Evolutionary conservation across 371 early-diverging fungal species (phyloP).

Genomic region (Mycotypha africana): DNA sequence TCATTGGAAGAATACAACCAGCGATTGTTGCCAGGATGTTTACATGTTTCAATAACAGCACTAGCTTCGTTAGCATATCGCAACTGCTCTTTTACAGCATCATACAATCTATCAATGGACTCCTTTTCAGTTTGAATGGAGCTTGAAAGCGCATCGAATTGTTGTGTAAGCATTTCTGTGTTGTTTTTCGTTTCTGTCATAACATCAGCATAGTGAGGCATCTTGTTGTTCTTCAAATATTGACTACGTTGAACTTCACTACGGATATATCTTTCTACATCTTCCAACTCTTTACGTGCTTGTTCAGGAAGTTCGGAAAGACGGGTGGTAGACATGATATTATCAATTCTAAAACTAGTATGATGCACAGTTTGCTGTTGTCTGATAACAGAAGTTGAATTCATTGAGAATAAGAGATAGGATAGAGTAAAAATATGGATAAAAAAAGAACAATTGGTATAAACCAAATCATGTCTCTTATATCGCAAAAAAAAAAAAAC

Average conservation of each 20-base stretch:
- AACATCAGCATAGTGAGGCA: slow-evolving; percentile 22
- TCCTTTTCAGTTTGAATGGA: slow-evolving; percentile 24
- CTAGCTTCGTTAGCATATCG: slow-evolving; percentile 35
- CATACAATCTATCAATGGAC: slow-evolving; percentile 22
- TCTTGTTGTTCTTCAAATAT: slow-evolving; percentile 27
- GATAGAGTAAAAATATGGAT: not conserved
- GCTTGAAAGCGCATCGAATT: slow-evolving; percentile 31
- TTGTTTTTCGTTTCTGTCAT: slow-evolving; percentile 21
- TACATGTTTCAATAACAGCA: slow-evolving; percentile 33
- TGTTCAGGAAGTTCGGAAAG: slow-evolving; percentile 40
- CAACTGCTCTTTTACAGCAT: slow-evolving; percentile 24
- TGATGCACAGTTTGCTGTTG: slow-evolving; percentile 29
- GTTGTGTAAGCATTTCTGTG: slow-evolving; percentile 25
- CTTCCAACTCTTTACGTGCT: slow-evolving; percentile 39
- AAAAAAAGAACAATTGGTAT: not conserved
- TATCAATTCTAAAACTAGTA: slow-evolving; percentile 41
- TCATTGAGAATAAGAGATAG: too few relatives aligned
- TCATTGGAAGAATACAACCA: slow-evolving; percentile 39
- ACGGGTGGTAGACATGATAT: slow-evolving; percentile 29
- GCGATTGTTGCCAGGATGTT: slow-evolving; percentile 24
- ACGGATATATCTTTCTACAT: slow-evolving; percentile 33
- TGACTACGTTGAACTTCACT: slow-evolving; percentile 32
- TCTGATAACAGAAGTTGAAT: too few relatives aligned
- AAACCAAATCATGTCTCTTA: not conserved
- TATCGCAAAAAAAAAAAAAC: too few relatives aligned